Evolutionary conservation across 495 filamentous ascomycete genomes (phyloP).

Genomic region (Tricharina praecox): DNA sequence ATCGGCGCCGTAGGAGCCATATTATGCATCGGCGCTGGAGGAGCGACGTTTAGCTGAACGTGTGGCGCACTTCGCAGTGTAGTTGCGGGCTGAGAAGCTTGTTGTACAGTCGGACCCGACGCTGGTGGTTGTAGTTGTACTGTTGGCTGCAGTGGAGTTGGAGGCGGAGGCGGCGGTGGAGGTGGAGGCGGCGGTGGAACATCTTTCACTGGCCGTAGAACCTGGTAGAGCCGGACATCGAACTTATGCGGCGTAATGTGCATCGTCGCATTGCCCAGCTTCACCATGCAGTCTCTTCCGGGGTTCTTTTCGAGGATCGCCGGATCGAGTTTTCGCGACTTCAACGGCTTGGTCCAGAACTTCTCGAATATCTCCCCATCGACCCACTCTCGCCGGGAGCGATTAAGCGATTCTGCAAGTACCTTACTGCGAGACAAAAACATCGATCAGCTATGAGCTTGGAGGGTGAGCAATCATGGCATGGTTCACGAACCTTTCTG

Average conservation of each 20-base stretch:
- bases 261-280: constrained; percentile 62
- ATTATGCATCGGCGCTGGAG: not conserved
- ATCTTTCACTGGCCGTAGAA: constrained; percentile 74
- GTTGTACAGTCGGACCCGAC: not conserved
- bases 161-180: constrained; percentile 22
- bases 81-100: no score
- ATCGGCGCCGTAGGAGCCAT: not conserved
- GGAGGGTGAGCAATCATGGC: no score
- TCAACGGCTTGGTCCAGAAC: constrained; percentile 83
- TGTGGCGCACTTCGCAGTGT: no score
- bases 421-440: constrained; percentile 47
- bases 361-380: constrained; percentile 71
- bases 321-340: constrained; percentile 50
- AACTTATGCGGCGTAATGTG: constrained; percentile 83
- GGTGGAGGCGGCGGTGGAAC: constrained; percentile 23
- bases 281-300: constrained; percentile 69
- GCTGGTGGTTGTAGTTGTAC: not conserved
- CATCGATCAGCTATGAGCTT: constrained; percentile 7
- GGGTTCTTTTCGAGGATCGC: constrained; percentile 52
- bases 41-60: not conserved
- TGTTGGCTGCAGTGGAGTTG: not conserved
- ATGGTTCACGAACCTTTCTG: constrained; percentile 54
- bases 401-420: constrained; percentile 59
- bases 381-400: constrained; percentile 79
- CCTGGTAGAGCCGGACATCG: constrained; percentile 67